These are phyloP conservation scores for Ustilago xerochloae DNA, from an alignment of 1,284 basidiomycete genomes.

Conservation along the genomic window DNA sequence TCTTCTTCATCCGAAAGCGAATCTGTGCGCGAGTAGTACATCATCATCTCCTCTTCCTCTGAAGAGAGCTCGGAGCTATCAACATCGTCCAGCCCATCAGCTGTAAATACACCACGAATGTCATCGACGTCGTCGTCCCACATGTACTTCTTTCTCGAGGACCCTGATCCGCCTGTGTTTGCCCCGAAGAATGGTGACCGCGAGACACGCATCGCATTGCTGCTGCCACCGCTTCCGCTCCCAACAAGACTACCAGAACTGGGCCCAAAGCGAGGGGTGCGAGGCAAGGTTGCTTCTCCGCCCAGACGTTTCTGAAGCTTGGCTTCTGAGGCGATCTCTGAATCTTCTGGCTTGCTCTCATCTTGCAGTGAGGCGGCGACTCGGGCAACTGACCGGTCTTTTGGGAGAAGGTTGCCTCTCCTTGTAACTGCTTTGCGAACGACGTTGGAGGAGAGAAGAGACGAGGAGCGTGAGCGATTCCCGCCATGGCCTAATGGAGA, in stretches of 20 bases:
- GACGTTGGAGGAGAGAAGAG: constrained; percentile 32
- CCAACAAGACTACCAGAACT: not conserved
- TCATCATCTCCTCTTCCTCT: constrained; percentile 43
- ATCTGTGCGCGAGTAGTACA: constrained; percentile 41
- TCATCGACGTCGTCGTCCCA: constrained; percentile 55
- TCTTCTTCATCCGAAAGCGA: constrained; percentile 35
- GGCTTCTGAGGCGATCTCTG: constrained; percentile 64
- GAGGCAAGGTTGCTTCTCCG: constrained; percentile 40
- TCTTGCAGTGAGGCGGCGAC: constrained; percentile 62
- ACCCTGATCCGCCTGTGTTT: not conserved
- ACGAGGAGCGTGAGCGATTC: constrained; percentile 27
- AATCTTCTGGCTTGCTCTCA: constrained; percentile 56
- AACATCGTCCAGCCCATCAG: constrained; percentile 30
- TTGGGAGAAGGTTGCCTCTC: constrained; percentile 42
- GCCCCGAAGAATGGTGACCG: constrained; percentile 32
- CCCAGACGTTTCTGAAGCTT: constrained; percentile 59
- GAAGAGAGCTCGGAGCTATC: constrained; percentile 36
- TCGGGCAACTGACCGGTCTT: constrained; percentile 53
- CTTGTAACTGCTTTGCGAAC: constrained; percentile 38
- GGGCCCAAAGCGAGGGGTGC: constrained; percentile 33
- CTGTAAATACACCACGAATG: constrained; percentile 38
- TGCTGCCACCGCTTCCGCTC: not conserved
- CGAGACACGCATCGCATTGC: constrained; percentile 4
- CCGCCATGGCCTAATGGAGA: constrained; percentile 21
- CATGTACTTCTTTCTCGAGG: constrained; percentile 35